Base-by-base conservation (phyloP, 345 rosid genomes). In the Leavenworthia alabamica region DNA sequence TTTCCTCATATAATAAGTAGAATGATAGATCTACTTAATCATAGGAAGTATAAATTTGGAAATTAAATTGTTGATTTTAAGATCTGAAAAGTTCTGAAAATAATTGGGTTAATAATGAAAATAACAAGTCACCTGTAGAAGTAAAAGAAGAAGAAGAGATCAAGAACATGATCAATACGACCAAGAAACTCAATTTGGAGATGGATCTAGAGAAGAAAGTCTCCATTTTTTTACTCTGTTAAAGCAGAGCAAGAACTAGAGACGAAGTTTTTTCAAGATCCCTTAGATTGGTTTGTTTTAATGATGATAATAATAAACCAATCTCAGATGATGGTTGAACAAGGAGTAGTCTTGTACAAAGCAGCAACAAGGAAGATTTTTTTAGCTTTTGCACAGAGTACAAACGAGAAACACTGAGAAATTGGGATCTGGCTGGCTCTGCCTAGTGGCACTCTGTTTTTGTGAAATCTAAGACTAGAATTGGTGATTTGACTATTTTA, bases 131-230 rank as follows among this genome's bases (percentile, higher is more conserved):
- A 85, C 97, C 97, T 61, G 89, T 75, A 24, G 85, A 80, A 61
- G 85, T 82, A 74, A 83, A 75, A 68, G 77, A 67, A 53, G 77
- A 79, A 71, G 67, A 83, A 59, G 78, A 88, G 60, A 91, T 76
- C 74, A 83, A 70, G 75, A 88, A 75, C 8, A 77, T 47, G 44
- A 82, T 47, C 37, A 70, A 55, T 16, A 75, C 2, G 36, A 65
- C 27, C 14, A 76, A 72, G 66, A 79, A 59, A 33, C 75, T 45
- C 68, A 77, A 67, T 74, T 75, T 87, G 60, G 74, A 68, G 16
- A 64, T 46, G 72, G 78, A 29, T 42, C 75, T 72, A 20, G 75
- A 70, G 66, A 61, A 32, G 16, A 56, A 61, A 46, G 75, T 47
- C 60, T 81, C 89, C 95, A 85, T 90, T 19, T 65, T 66, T 55